phyloP scores from a whole-genome alignment of 768 basidiomycete species.

The Paxillus rubicundulus region DNA sequence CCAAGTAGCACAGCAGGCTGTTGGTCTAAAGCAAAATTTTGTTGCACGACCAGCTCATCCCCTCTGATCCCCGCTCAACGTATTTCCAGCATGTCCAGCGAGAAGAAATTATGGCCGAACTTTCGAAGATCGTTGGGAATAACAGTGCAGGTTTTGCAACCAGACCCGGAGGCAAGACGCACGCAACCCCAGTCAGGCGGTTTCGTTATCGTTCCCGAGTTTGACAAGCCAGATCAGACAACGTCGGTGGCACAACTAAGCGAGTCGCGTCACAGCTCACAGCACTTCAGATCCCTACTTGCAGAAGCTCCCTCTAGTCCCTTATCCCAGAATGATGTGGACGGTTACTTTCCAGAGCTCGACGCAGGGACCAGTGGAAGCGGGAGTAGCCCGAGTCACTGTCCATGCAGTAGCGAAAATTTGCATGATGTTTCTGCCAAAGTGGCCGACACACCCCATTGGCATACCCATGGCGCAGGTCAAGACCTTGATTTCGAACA shows the following conservation, averaged over 20 bases:
- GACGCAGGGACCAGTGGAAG: background rate
- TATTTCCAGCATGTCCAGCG: constrained; percentile 18
- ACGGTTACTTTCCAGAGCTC: background rate
- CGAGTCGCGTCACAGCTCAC: background rate
- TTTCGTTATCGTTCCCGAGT: constrained; percentile 25
- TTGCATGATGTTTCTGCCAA: background rate
- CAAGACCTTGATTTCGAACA: constrained; percentile 18
- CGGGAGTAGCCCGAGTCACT: background rate
- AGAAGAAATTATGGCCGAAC: constrained; percentile 27
- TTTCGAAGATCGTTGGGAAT: constrained; percentile 13
- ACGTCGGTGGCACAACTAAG: background rate
- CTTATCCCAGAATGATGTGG: background rate
- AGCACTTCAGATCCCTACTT: background rate
- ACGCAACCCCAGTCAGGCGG: constrained; percentile 5
- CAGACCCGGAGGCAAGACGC: constrained; percentile 4
- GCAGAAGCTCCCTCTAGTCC: background rate
- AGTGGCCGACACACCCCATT: background rate
- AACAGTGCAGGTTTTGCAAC: background rate
- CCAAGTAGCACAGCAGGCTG: background rate
- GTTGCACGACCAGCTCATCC: background rate
- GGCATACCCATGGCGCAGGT: background rate
- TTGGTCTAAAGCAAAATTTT: background rate
- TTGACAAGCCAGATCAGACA: constrained; percentile 12
- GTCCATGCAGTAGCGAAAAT: background rate
- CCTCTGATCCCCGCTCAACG: constrained; percentile 8